Conservation (phyloP, 768 basidiomycete species). For the Agrocybe praecox region DNA sequence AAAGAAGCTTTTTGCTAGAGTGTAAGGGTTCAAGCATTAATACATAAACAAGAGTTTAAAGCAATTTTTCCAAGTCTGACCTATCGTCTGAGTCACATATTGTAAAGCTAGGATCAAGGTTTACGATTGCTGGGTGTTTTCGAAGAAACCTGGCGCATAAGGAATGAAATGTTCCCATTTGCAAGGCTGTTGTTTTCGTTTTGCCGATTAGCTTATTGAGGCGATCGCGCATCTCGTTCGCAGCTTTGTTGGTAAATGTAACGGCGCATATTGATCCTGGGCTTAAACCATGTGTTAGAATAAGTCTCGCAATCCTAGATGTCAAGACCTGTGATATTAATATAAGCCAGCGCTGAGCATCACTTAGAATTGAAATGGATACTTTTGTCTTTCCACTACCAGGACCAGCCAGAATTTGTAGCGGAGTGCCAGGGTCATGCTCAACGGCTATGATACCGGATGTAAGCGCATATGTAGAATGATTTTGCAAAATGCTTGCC, state of each 20-base stretch:
- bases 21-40: background rate
- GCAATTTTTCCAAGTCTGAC: slow-evolving; percentile 31
- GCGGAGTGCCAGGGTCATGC: slow-evolving; percentile 58
- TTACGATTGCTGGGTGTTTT: slow-evolving; percentile 58
- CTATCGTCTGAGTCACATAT: slow-evolving; percentile 83
- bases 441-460: slow-evolving; percentile 55
- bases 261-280: slow-evolving; percentile 74
- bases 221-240: slow-evolving; percentile 81
- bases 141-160: slow-evolving; percentile 75
- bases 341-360: background rate
- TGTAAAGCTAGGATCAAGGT: slow-evolving; percentile 73
- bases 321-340: slow-evolving; percentile 53
- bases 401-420: slow-evolving; percentile 85
- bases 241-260: slow-evolving; percentile 90
- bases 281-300: slow-evolving; percentile 49
- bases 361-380: background rate
- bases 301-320: slow-evolving; percentile 68
- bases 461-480: background rate
- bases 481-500: background rate
- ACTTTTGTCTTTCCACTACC: slow-evolving; percentile 74
- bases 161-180: slow-evolving; percentile 80
- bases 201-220: slow-evolving; percentile 70
- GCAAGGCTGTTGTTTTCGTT: slow-evolving; percentile 50
- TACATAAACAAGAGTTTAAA: background rate
- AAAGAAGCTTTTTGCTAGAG: slow-evolving; percentile 70